Percentiles rank a stretch among this genome's conserved stretches.
Conservation (phyloP, 2,329 filamentous ascomycete genomes). For the Juglanconis juglandina region DNA sequence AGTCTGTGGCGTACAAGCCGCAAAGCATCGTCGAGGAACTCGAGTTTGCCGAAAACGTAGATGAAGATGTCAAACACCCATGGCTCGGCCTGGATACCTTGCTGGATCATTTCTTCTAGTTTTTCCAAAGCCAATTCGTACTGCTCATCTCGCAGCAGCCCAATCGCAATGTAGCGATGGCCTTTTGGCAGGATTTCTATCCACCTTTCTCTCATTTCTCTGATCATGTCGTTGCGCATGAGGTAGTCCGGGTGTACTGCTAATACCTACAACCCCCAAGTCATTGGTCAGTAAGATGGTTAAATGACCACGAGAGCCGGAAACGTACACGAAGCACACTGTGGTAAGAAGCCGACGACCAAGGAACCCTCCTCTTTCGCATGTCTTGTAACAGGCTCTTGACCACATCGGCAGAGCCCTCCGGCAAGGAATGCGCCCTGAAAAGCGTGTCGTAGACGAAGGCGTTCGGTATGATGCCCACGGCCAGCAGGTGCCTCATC, state of each 20-base stretch:
- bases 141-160: slow-evolving; percentile 75
- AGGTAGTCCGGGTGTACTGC: slow-evolving; percentile 84
- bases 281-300: slow-evolving; percentile 1
- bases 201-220: slow-evolving; percentile 73
- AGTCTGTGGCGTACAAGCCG: slow-evolving; percentile 60
- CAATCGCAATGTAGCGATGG: slow-evolving; percentile 65
- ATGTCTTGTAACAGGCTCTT: slow-evolving; percentile 69
- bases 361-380: slow-evolving; percentile 55
- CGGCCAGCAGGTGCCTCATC: slow-evolving; percentile 55
- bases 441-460: slow-evolving; percentile 73
- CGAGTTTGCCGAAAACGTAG: slow-evolving; percentile 66
- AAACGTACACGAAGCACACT: slow-evolving; percentile 61
- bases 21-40: slow-evolving; percentile 75
- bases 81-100: slow-evolving; percentile 51
- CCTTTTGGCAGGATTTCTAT: slow-evolving; percentile 58
- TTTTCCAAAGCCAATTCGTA: slow-evolving; percentile 75
- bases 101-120: slow-evolving; percentile 63
- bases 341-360: slow-evolving; percentile 67
- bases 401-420: slow-evolving; percentile 66
- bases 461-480: slow-evolving; percentile 51
- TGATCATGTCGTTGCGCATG: slow-evolving; percentile 66
- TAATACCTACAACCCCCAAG: slow-evolving; percentile 50
- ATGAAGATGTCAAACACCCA: slow-evolving; percentile 82
- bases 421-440: slow-evolving; percentile 62
- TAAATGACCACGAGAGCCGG: slow-evolving; percentile 20